Evolutionary conservation across 148 eudicot species (phyloP).

Genomic region (Rhododendron mucronatum): DNA sequence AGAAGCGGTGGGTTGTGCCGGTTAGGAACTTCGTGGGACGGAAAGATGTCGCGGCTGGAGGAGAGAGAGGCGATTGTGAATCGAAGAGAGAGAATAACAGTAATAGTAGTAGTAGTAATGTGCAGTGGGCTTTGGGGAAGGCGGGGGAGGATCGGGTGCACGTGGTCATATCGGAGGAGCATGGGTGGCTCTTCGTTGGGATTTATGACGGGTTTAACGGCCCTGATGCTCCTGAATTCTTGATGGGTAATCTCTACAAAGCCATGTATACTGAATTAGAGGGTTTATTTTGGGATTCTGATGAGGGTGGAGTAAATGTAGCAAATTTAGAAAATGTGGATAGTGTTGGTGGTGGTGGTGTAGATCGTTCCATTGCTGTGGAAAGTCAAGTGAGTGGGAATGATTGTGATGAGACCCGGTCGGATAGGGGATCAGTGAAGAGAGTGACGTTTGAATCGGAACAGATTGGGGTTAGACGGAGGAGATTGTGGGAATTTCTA

Average conservation of each 20-base stretch:
- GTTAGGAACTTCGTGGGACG: constrained; percentile 49
- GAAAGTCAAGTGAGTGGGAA: constrained; percentile 16
- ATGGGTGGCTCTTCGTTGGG: constrained; percentile 97
- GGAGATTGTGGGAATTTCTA: constrained; percentile 87
- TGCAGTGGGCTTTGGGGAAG: constrained; percentile 96
- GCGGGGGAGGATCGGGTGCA: constrained; percentile 99
- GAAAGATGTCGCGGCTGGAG: constrained; percentile 23
- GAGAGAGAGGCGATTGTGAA: constrained; percentile 14
- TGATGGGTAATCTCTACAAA: constrained; percentile 87
- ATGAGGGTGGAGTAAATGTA: constrained; percentile 16
- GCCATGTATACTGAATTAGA: constrained; percentile 72
- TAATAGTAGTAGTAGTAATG: constrained; percentile 41
- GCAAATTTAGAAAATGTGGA: constrained; percentile 19
- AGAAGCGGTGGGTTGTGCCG: constrained; percentile 91
- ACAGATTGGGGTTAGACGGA: constrained; percentile 48
- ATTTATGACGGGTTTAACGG: constrained; percentile 99
- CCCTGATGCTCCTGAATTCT: constrained; percentile 96
- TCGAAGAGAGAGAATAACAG: constrained; percentile 29
- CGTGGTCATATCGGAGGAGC: constrained; percentile 96
- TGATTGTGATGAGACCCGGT: neutral
- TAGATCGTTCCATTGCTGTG: constrained; percentile 11
- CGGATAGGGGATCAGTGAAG: constrained; percentile 32
- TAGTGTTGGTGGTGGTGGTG: neutral
- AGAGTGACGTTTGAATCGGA: constrained; percentile 67
- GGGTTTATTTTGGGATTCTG: constrained; percentile 92